A percentile compares a stretch with the other conserved stretches of the same genome.
phyloP scores from a whole-genome alignment of 2,329 filamentous ascomycete species.

The Curvularia spicifera region DNA sequence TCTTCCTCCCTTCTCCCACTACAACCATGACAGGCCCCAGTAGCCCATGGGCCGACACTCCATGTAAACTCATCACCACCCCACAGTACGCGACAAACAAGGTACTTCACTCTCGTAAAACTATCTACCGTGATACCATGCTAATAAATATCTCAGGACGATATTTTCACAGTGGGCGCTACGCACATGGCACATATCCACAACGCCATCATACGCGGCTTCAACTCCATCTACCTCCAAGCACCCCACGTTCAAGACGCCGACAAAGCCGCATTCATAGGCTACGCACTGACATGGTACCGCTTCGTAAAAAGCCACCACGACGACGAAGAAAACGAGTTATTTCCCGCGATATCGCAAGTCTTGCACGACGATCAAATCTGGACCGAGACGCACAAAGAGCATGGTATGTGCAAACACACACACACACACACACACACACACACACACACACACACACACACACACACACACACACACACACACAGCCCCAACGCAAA shows the following conservation, averaged over 20 bases:
- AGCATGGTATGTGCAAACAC: conserved; percentile 36
- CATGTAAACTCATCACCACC: conserved; percentile 36
- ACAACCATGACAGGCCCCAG: conserved; percentile 7
- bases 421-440: no score
- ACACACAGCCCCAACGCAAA: no score
- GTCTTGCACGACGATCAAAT: conserved; percentile 36
- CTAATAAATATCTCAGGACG: conserved; percentile 23
- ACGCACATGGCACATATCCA: conserved; percentile 51
- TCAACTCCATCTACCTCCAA: conserved; percentile 52
- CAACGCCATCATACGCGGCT: conserved; percentile 50
- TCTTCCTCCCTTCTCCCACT: conserved; percentile 7
- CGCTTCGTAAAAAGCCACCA: conserved; percentile 47
- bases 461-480: no score
- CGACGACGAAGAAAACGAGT: conserved; percentile 46
- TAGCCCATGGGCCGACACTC: conserved; percentile 42
- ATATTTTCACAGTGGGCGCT: conserved; percentile 45
- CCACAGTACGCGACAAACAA: conserved; percentile 43
- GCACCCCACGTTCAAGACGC: conserved; percentile 38
- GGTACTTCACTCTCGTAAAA: conserved; percentile 8
- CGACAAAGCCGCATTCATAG: conserved; percentile 47
- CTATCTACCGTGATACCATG: not conserved
- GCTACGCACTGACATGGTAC: conserved; percentile 46
- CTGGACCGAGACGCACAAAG: conserved; percentile 42
- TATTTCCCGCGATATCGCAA: conserved; percentile 46
- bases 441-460: no score